A percentile compares a stretch with the other conserved stretches of the same genome.
Conservation (phyloP, 192 early-diverging fungal species). For the Chytriomyces sp. region DNA sequence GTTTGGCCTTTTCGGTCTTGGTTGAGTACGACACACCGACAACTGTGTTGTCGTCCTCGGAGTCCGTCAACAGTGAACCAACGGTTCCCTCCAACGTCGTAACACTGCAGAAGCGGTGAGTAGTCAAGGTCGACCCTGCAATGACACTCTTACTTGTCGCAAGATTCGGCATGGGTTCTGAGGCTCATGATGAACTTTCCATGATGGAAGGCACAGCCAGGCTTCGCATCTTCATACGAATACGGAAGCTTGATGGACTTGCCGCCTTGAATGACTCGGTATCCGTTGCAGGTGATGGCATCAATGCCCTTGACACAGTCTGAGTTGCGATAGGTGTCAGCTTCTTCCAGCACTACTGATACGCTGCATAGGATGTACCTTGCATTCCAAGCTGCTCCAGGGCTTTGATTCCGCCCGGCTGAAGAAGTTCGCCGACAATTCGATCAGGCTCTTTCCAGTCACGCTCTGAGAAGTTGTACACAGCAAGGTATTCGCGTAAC, state of each 20-base stretch:
- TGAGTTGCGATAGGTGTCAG: conserved; percentile 8
- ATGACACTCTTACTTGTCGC: conserved; percentile 48
- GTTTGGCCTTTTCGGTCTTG: conserved; percentile 38
- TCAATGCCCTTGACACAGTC: conserved; percentile 85
- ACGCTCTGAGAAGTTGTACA: conserved; percentile 62
- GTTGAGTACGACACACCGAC: conserved; percentile 62
- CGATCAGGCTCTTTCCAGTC: conserved; percentile 94
- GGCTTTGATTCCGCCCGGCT: conserved; percentile 90
- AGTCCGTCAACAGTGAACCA: conserved; percentile 61
- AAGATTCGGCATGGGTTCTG: conserved; percentile 64
- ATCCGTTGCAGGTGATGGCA: conserved; percentile 82
- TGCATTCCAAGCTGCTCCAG: conserved; percentile 76
- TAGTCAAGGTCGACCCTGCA: conserved; percentile 1
- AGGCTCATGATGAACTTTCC: conserved; percentile 90
- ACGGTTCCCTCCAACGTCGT: conserved; percentile 80
- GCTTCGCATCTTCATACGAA: conserved; percentile 52
- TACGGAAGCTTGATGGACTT: conserved; percentile 76
- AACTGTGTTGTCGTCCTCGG: conserved; percentile 42
- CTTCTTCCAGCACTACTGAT: conserved; percentile 23
- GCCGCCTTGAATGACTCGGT: conserved; percentile 77
- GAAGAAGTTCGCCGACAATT: conserved; percentile 96
- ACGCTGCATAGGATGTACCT: not conserved
- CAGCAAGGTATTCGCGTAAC: not conserved
- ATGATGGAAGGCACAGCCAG: conserved; percentile 90
- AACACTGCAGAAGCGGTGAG: conserved; percentile 57